Base-by-base conservation (phyloP, 2,329 filamentous ascomycete species). In the Calonectria leucothoes region DNA sequence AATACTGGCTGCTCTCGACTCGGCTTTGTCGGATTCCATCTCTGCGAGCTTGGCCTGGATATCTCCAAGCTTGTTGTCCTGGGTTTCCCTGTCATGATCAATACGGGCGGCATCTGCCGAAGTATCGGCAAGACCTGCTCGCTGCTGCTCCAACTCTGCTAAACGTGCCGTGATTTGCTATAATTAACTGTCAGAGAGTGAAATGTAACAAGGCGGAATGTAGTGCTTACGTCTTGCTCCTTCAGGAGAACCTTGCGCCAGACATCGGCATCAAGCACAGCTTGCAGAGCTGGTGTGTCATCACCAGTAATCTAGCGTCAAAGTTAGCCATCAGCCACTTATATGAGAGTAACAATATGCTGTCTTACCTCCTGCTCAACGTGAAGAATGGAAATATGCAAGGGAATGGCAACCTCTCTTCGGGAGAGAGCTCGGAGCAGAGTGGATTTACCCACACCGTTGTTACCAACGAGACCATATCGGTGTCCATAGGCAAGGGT, bases 21-120 rank as follows among this genome's bases (percentile, higher is more conserved):
- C 97, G 72, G 97, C 97, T 87, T 98, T 98, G 87, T 99, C 97
- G 0, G 97, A 98, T 83, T 99, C 97, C 97, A 99, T 99, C 85
- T 99, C 97, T 25, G 96, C 92, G 73, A 99, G 90, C 85, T 99
- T 99, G 72, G 90, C 85, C 82, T 99, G 95, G 65, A 99, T 93
- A 82, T 99, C 97, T 78, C 94, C 95, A 57, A 99, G 90, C 48
- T 97, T 98, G 75, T 93, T 93, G 82, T 99, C 97, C 66, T 98
- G 91, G 51, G 94, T 94, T 84, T 98, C 97, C 75, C 95, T 93
- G 80, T 98, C 95, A 72, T 91, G 91, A 83, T 98, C 96, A 31
- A 98, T 88, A 82, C 90, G 94, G 49, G 92, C 93, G 17, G 96
- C 96, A 86, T 98, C 96, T 74, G 92, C 92, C 27, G 96, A 97